Conservation (phyloP, 345 rosid species). For the Eucalyptus brandiana region DNA sequence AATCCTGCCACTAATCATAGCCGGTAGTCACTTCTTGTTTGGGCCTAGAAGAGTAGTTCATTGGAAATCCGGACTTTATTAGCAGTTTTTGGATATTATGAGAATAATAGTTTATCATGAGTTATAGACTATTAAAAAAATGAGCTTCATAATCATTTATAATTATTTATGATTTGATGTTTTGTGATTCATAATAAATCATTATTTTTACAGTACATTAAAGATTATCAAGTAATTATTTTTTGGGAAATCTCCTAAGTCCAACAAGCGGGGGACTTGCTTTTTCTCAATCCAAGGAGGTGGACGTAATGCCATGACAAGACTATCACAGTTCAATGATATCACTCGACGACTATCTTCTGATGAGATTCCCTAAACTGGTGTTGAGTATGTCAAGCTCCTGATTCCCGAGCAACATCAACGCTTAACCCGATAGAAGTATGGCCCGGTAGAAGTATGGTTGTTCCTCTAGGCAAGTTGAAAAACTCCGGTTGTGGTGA, state of each 20-base stretch:
- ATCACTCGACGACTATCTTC: background rate
- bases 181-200: too few species aligned
- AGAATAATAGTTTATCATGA: too few species aligned
- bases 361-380: background rate
- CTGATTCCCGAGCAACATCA: background rate
- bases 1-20: background rate
- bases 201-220: accelerated
- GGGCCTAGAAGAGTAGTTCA: background rate
- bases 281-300: background rate
- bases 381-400: background rate
- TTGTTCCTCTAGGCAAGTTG: background rate
- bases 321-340: background rate
- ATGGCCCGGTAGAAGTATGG: background rate
- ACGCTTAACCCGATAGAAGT: background rate
- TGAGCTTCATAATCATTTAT: too few species aligned
- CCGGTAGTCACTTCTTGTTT: background rate
- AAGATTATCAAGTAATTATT: too few species aligned
- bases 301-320: background rate
- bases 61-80: background rate
- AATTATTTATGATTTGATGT: too few species aligned
- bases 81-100: too few species aligned
- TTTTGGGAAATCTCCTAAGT: background rate
- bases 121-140: accelerated
- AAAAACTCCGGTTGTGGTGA: background rate
- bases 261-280: background rate